Percentiles rank a stretch among this genome's conserved stretches.
These are phyloP conservation scores for Russula compacta DNA, from an alignment of 768 basidiomycete genomes.

Conservation along the genomic window DNA sequence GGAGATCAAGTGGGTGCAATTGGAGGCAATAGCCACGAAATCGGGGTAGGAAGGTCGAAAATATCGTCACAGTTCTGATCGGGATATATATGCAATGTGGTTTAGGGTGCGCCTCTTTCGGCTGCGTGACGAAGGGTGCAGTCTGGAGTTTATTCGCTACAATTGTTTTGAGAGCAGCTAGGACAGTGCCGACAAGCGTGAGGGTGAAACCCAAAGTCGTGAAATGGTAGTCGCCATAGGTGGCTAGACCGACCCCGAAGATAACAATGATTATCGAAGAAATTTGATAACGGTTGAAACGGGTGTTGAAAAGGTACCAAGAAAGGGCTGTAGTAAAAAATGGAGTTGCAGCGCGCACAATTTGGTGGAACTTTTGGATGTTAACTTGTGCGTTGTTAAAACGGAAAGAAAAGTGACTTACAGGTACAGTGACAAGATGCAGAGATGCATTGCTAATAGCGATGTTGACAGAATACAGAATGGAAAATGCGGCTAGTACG, in stretches of 20 bases:
- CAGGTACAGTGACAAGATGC: constrained; percentile 81
- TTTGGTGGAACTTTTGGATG: constrained; percentile 79
- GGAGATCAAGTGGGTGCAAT: constrained; percentile 74
- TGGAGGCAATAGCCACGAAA: constrained; percentile 27
- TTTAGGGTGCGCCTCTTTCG: constrained; percentile 4
- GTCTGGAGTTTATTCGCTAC: constrained; percentile 75
- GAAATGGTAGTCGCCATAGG: constrained; percentile 93
- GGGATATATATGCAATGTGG: not conserved
- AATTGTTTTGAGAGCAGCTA: constrained; percentile 92
- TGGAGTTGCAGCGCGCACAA: constrained; percentile 86
- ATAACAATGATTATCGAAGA: constrained; percentile 78
- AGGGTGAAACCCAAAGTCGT: constrained; percentile 77
- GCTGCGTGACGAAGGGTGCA: constrained; percentile 19
- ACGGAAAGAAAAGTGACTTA: constrained; percentile 32
- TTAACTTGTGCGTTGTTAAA: not conserved
- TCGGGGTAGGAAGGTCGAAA: constrained; percentile 13
- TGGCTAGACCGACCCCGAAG: constrained; percentile 85
- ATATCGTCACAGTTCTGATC: constrained; percentile 13
- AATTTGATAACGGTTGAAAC: constrained; percentile 52
- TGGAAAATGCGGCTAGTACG: constrained; percentile 72
- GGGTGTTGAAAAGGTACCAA: constrained; percentile 51
- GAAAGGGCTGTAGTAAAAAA: constrained; percentile 85
- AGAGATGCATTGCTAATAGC: constrained; percentile 89
- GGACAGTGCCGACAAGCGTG: constrained; percentile 81
- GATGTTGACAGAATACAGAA: constrained; percentile 90